Base-by-base conservation (phyloP, 1,284 basidiomycete species). In the Cystobasidium slooffiae region DNA sequence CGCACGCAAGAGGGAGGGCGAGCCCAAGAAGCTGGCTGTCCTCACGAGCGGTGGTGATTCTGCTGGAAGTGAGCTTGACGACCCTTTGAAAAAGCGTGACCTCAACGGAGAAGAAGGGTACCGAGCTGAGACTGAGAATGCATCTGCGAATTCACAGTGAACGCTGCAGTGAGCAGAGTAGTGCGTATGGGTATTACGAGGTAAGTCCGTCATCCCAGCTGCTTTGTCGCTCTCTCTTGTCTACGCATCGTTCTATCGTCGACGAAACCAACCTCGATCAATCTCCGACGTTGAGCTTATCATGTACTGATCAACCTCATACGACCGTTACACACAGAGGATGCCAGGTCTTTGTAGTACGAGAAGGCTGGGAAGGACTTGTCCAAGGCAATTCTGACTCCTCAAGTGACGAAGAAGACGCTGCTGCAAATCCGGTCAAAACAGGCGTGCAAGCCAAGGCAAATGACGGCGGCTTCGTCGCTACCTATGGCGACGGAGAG, bases 341-440 rank as follows among this genome's bases (percentile, higher is more conserved):
- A 55, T 97, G 93, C 82, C 91, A 97, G 81, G 89, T 91, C 14
- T 97, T 89, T 86, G 89, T 97, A 77, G 92, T 97, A 74, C 91
- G 96, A 53, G 97, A 99, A 85, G 96, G 96, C 53, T 99, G 97
- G 86, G 94, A 98, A 83, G 96, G 96, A 56, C 89, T 99, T 69
- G 86, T 88, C 22, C 82, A 84, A 68, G 87, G 87, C 44, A 88
- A 88, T 81, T 80, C 31, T 7, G 64, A 24, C 46, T 61, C 46
- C 6, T 49, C 61, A 20, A 47, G 44, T 20, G 61, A 63, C 22
- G 61, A 63, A 47, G 61, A 47, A 47, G 61, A 63, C 24, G 61
- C 24, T 22, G 44, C 61, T 49, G 61, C 43, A 37, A 41, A 49
- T 49, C 61, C 43, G 8, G 61, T 49, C 10, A 46, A 49, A 37